Conservation (phyloP, 2,329 filamentous ascomycete species). For the Grosmannia clavigera region DNA sequence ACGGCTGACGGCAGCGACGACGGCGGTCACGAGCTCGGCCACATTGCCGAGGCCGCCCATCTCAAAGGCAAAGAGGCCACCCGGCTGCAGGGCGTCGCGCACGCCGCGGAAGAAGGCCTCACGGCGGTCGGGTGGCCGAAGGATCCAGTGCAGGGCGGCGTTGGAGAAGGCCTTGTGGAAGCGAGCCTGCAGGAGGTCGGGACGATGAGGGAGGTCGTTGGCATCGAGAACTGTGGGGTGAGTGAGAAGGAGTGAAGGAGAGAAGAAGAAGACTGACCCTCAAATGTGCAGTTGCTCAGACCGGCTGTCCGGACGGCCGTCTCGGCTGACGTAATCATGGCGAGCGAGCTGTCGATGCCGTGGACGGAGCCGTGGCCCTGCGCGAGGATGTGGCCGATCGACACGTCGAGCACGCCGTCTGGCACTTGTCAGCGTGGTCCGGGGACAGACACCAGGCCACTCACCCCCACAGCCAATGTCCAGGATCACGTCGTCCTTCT, state of each 20-base stretch:
- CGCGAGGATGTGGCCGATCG: conserved; percentile 35
- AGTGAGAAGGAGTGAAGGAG: background rate
- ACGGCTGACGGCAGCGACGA: conserved; percentile 39
- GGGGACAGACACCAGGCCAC: conserved; percentile 7
- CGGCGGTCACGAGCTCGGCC: conserved; percentile 45
- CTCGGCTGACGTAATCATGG: conserved; percentile 44
- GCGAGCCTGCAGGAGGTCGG: conserved; percentile 21
- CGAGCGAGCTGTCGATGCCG: conserved; percentile 44
- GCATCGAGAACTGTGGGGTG: conserved; percentile 32
- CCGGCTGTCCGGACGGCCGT: conserved; percentile 24
- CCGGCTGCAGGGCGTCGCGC: conserved; percentile 36
- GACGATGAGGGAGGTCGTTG: conserved; percentile 23
- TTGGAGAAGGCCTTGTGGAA: conserved; percentile 53
- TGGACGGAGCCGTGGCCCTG: conserved; percentile 36
- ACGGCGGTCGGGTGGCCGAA: conserved; percentile 35
- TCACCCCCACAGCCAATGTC: conserved; percentile 53
- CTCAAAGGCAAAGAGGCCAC: conserved; percentile 52
- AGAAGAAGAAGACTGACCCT: conserved; percentile 20
- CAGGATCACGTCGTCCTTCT: conserved; percentile 44
- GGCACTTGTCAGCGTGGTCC: background rate
- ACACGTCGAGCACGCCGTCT: conserved; percentile 47
- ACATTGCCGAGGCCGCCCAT: conserved; percentile 62
- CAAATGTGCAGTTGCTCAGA: conserved; percentile 27
- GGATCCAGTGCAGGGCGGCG: conserved; percentile 56
- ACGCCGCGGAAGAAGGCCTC: conserved; percentile 40